Evolutionary conservation across 1,139 yeast species (phyloP), one percentile per base, ranked within the genome.

Genomic region (Kodamaea ohmeri): DNA sequence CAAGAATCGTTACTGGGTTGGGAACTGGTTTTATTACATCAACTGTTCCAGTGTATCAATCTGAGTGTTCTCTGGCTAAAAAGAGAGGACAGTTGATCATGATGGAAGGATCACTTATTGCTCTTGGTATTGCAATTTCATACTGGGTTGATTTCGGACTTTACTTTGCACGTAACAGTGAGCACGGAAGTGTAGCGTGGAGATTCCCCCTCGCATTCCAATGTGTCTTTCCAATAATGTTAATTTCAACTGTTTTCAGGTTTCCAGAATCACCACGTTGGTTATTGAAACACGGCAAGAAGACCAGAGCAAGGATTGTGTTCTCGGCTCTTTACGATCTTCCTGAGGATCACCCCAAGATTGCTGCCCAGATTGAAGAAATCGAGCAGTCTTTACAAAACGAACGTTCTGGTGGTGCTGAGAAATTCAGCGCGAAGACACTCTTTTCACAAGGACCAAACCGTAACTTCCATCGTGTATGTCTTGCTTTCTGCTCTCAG

Each of bases 181-280:
- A 28, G 38, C 51, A 30, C 34, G 42, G 36, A 11, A 25, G 35
- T 20, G 46, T 39, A 12, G 25, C 49, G 4, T 72, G 75, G 72
- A 62, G 78, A 49, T 69, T 71, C 40, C 78, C 78, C 4, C 55
- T 73, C 31, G 78, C 74, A 2, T 68, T 73, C 55, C 72, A 67
- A 47, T 54, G 62, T 40, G 40, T 65, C 25, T 67, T 67, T 53
- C 70, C 71, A 3, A 14, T 64, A 6, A 29, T 51, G 11, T 42
- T 54, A n/a, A 42, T 50, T 4, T 30, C 45, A 8, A 32, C 47
- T 9, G 43, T 47, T 6, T 41, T 42, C 29, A 35, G 32, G 25
- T 51, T 56, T 17, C 59, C 60, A 1, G 59, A 55, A 33, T 49
- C 55, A 4, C 60, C 60, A 1, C 43, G 57, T 34, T 55, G 57